Evolutionary conservation across 177 flowering plant genomes (phyloP).

Genomic region (Vitis hybrid): DNA sequence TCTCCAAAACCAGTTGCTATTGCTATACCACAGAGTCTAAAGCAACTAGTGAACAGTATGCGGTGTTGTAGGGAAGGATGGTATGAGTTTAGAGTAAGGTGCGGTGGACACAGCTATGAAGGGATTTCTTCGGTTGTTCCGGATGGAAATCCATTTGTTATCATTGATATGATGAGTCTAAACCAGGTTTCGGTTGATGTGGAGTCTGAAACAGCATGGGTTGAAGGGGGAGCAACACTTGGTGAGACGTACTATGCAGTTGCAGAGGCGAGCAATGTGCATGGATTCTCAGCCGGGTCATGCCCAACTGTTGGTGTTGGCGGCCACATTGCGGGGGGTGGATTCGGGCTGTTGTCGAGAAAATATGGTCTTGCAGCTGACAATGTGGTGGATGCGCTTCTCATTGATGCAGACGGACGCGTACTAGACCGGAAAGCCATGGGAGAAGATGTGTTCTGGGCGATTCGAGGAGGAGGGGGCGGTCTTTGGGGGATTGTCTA

Average conservation of each 20-base stretch:
- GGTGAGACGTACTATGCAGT: conserved; percentile 65
- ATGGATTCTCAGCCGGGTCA: conserved; percentile 70
- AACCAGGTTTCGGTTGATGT: conserved; percentile 47
- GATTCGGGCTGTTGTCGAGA: conserved; percentile 65
- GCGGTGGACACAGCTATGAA: conserved; percentile 85
- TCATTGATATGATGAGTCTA: conserved; percentile 66
- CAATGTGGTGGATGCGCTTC: conserved; percentile 65
- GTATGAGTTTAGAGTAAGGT: conserved; percentile 48
- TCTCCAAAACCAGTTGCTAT: conserved; percentile 54
- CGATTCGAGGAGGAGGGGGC: conserved; percentile 76
- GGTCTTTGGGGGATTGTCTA: conserved; percentile 58
- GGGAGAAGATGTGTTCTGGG: conserved; percentile 90
- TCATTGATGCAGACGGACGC: conserved; percentile 48
- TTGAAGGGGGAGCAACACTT: conserved; percentile 74
- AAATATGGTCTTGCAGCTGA: conserved; percentile 82
- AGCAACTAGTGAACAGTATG: conserved; percentile 35
- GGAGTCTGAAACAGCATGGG: conserved; percentile 53
- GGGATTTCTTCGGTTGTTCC: conserved; percentile 50
- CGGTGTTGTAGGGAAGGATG: conserved; percentile 34
- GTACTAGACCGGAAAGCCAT: conserved; percentile 44
- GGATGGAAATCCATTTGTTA: conserved; percentile 40
- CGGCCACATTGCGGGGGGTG: conserved; percentile 80
- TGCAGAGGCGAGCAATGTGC: conserved; percentile 38
- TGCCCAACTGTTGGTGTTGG: conserved; percentile 78
- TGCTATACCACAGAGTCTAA: conserved; percentile 46